Evolutionary conservation across 176 grass and related monocot genomes (phyloP).

Genomic region (Triticum monococcum): DNA sequence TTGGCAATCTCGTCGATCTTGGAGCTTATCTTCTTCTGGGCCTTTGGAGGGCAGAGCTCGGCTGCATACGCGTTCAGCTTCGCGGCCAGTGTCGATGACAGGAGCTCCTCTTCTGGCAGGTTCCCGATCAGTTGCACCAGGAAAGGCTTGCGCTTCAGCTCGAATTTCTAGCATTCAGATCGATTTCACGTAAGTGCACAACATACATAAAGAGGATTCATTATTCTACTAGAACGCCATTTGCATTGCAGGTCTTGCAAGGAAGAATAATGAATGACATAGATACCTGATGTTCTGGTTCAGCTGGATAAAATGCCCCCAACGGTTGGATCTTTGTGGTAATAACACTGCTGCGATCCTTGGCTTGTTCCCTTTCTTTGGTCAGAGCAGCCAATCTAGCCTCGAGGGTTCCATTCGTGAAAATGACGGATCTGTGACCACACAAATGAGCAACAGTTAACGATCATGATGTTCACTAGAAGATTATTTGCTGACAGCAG

Average conservation of each 20-base stretch:
- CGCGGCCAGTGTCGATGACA: constrained; percentile 62
- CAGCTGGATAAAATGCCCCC: constrained; percentile 73
- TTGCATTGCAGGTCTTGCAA: background rate
- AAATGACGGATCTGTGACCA: constrained; percentile 74
- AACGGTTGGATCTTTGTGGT: constrained; percentile 82
- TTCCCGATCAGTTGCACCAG: constrained; percentile 83
- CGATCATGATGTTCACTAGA: background rate
- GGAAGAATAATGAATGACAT: background rate
- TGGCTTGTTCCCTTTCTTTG: constrained; percentile 93
- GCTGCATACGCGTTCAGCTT: constrained; percentile 81
- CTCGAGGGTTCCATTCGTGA: constrained; percentile 76
- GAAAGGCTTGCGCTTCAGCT: constrained; percentile 75
- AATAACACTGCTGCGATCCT: constrained; percentile 64
- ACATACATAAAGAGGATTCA: background rate
- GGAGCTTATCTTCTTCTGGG: constrained; percentile 66
- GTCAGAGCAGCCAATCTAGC: constrained; percentile 62
- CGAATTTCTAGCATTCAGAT: constrained; percentile 75
- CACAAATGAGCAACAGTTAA: background rate
- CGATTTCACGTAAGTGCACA: background rate
- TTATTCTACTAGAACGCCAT: background rate
- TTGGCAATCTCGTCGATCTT: constrained; percentile 73
- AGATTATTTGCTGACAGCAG: background rate
- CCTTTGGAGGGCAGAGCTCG: constrained; percentile 66
- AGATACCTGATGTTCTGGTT: constrained; percentile 93
- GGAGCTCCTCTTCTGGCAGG: constrained; percentile 78